phyloP scores from a whole-genome alignment of 371 early-diverging fungal genomes.

The Mucor saturninus region DNA sequence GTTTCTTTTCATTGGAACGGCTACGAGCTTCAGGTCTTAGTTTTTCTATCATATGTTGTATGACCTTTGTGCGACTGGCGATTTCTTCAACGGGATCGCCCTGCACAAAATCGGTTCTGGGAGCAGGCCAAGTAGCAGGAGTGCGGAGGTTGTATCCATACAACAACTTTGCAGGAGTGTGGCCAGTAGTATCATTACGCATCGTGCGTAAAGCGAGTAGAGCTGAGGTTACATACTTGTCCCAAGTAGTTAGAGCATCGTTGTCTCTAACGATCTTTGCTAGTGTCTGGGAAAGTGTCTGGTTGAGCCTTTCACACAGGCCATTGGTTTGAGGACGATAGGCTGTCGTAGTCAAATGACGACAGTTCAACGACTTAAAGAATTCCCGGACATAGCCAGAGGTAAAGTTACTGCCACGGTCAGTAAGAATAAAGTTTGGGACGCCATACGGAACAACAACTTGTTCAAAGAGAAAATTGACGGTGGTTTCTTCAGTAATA shows the following conservation, averaged over 20 bases:
- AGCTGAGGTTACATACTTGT: conserved; percentile 12
- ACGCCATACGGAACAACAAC: conserved; percentile 24
- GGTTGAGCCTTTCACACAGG: conserved; percentile 41
- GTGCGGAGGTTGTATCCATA: conserved; percentile 28
- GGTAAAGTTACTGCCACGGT: conserved; percentile 32
- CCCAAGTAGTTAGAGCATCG: conserved; percentile 10
- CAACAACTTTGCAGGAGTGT: conserved; percentile 18
- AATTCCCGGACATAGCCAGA: conserved; percentile 14
- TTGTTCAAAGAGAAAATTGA: conserved; percentile 13
- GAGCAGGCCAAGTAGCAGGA: conserved; percentile 28
- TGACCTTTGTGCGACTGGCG: not conserved
- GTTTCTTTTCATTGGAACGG: not conserved
- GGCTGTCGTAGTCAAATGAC: conserved; percentile 24
- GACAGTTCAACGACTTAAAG: conserved; percentile 17
- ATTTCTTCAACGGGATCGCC: conserved; percentile 19
- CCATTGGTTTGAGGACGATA: conserved; percentile 43
- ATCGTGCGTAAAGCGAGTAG: conserved; percentile 21
- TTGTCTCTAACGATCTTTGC: conserved; percentile 19
- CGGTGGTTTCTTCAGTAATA: conserved; percentile 27
- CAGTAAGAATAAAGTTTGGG: conserved; percentile 16
- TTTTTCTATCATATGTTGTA: not conserved
- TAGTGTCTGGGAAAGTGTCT: conserved; percentile 10
- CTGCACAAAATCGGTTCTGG: conserved; percentile 20
- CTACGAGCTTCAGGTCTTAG: not conserved
- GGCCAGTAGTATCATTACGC: conserved; percentile 22